Conservation (phyloP, 345 rosid genomes). For the Salix caprea region DNA sequence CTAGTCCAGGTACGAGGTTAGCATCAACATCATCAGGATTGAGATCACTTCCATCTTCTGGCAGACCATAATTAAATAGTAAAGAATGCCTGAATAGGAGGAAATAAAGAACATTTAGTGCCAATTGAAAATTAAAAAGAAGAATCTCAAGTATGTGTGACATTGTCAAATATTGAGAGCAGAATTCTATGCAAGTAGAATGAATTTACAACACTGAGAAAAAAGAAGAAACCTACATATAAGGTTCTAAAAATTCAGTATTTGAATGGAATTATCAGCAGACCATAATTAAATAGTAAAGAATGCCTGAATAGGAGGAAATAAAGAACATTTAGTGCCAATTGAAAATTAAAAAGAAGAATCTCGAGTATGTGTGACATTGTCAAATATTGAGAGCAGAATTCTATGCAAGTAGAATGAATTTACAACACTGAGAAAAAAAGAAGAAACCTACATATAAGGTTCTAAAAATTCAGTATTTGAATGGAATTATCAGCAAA, state of each 20-base stretch:
- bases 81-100: constrained; percentile 65
- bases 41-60: constrained; percentile 61
- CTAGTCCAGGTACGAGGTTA: constrained; percentile 77
- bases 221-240: not conserved
- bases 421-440: not conserved
- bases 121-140: not conserved
- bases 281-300: constrained; percentile 73
- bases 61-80: constrained; percentile 74
- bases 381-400: too few relatives aligned
- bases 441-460: not conserved
- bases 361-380: not conserved
- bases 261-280: constrained; percentile 11
- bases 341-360: not conserved
- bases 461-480: not conserved
- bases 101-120: not conserved
- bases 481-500: not conserved
- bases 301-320: constrained; percentile 60
- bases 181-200: too few relatives aligned
- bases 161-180: too few relatives aligned
- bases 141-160: not conserved
- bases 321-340: not conserved
- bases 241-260: not conserved
- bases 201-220: not conserved
- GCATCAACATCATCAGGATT: constrained; percentile 73
- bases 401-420: too few relatives aligned